Evolutionary conservation across 208 protist species (phyloP).

Genomic region (Acanthamoeba culbertsoni): DNA sequence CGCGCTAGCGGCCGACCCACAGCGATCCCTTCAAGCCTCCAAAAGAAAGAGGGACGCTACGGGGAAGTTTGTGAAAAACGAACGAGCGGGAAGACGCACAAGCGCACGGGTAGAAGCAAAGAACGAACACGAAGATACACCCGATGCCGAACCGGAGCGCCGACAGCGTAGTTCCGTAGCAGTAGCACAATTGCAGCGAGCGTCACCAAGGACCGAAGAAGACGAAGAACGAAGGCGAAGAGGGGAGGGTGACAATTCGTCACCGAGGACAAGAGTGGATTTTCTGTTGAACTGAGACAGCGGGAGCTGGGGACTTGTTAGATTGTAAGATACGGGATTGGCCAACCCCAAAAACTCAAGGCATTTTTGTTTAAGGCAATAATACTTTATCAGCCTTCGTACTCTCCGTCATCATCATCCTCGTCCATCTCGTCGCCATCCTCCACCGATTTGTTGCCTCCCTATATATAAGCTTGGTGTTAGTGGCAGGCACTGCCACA

Average conservation of each 20-base stretch:
- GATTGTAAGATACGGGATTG: not conserved
- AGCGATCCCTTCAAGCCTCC: not conserved
- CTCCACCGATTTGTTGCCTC: not conserved
- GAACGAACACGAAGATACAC: not conserved
- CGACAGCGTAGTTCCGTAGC: not conserved
- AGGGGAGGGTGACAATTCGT: not conserved
- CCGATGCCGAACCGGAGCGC: not conserved
- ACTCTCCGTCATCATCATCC: not conserved
- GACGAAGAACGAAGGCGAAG: not conserved
- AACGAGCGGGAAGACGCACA: not conserved
- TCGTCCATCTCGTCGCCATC: not conserved
- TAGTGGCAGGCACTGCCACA: not conserved
- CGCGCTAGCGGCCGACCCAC: not conserved
- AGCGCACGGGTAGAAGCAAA: not conserved
- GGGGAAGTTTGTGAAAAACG: not conserved
- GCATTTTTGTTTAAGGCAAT: not conserved
- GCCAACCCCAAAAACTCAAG: not conserved
- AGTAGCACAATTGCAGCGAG: not conserved
- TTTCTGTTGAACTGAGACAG: conserved; percentile 40
- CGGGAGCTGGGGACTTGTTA: no score
- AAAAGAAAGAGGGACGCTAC: not conserved
- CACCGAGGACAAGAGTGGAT: not conserved
- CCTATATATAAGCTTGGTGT: not conserved
- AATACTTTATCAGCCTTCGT: not conserved
- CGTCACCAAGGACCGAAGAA: not conserved